These are phyloP conservation scores for Flaveria ramosissima DNA, from an alignment of 129 eudicot species.

Conservation along the genomic window DNA sequence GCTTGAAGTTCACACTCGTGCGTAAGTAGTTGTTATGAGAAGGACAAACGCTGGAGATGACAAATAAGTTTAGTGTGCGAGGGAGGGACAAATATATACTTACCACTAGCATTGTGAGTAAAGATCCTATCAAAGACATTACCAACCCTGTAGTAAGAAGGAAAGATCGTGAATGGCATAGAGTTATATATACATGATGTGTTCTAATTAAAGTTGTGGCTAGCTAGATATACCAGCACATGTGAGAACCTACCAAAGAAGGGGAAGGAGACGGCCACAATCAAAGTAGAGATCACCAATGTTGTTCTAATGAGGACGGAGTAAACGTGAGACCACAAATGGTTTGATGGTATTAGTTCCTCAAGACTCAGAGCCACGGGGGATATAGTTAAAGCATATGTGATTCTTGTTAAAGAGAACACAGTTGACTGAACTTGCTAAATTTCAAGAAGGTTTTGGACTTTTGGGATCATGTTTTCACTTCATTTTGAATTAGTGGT, in stretches of 20 bases:
- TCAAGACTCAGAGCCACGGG: constrained; percentile 89
- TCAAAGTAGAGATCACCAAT: constrained; percentile 69
- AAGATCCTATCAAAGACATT: constrained; percentile 87
- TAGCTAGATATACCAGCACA: background rate
- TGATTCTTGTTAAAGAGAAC: constrained; percentile 52
- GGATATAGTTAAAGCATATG: constrained; percentile 79
- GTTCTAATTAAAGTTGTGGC: no score
- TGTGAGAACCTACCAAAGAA: constrained; percentile 60
- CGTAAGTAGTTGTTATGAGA: background rate
- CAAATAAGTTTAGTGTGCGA: background rate
- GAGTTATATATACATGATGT: background rate
- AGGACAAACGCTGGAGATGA: background rate
- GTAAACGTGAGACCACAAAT: constrained; percentile 48
- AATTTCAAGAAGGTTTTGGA: background rate
- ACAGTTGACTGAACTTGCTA: background rate
- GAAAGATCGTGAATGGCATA: background rate
- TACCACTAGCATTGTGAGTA: constrained; percentile 86
- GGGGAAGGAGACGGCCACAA: constrained; percentile 69
- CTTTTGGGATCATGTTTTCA: constrained; percentile 3
- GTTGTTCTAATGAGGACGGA: constrained; percentile 74
- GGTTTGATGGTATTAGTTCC: constrained; percentile 69
- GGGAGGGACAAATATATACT: constrained; percentile 19
- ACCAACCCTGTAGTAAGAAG: constrained; percentile 63
- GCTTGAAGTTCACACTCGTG: background rate
- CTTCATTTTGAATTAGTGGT: background rate